A percentile compares a stretch with the other conserved stretches of the same genome.
Evolutionary conservation across 2,329 filamentous ascomycete species (phyloP).

Genomic region (Colletotrichum karsti): DNA sequence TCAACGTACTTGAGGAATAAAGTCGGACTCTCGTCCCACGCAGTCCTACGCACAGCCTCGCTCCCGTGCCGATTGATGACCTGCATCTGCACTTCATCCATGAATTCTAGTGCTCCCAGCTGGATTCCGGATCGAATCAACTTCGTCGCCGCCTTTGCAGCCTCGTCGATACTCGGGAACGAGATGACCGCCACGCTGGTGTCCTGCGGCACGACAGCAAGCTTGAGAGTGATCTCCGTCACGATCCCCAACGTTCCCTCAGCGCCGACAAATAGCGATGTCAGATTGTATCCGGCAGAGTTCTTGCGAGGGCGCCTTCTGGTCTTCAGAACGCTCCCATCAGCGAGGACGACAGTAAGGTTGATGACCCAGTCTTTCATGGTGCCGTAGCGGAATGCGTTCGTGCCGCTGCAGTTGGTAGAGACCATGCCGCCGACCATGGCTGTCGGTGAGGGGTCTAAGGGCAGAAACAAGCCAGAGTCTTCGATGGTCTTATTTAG

Average conservation of each 20-base stretch:
- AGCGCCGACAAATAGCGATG: slow-evolving; percentile 73
- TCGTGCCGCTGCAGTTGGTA: slow-evolving; percentile 72
- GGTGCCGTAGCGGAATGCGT: slow-evolving; percentile 72
- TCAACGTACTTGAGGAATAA: slow-evolving; percentile 72
- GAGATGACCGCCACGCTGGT: slow-evolving; percentile 72
- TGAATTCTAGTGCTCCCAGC: slow-evolving; percentile 71
- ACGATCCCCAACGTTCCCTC: slow-evolving; percentile 78
- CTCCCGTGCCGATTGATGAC: slow-evolving; percentile 72
- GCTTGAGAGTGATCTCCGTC: slow-evolving; percentile 74
- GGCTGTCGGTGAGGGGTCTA: slow-evolving; percentile 72
- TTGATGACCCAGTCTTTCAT: slow-evolving; percentile 83
- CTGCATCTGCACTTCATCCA: slow-evolving; percentile 73
- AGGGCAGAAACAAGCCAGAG: slow-evolving; percentile 72
- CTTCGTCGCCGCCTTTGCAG: slow-evolving; percentile 69
- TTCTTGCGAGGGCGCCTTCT: slow-evolving; percentile 72
- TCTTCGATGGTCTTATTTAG: slow-evolving; percentile 71
- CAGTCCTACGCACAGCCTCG: slow-evolving; percentile 54
- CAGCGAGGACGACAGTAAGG: slow-evolving; percentile 74
- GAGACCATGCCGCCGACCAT: slow-evolving; percentile 69
- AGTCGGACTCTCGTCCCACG: slow-evolving; percentile 75
- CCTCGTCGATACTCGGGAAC: slow-evolving; percentile 66
- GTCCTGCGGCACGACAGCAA: slow-evolving; percentile 70
- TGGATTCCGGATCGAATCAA: slow-evolving; percentile 72
- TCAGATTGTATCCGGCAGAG: slow-evolving; percentile 77
- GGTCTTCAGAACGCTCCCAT: slow-evolving; percentile 74